Evolutionary conservation across 495 filamentous ascomycete genomes (phyloP).

Genomic region (Platismatia glauca): DNA sequence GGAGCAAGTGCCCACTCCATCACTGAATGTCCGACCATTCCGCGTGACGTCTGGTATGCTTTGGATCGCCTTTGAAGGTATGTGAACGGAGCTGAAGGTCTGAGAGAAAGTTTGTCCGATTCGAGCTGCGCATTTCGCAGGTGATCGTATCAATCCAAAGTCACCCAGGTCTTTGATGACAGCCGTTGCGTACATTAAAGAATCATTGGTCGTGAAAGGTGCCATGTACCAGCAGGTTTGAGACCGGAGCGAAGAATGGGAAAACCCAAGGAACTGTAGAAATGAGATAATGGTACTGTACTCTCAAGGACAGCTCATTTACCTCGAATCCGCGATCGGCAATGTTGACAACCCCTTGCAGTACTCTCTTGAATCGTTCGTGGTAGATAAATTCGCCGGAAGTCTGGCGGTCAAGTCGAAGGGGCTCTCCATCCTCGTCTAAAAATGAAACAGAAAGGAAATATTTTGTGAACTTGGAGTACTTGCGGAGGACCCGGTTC

Average conservation of each 20-base stretch:
- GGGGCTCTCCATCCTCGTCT: slow-evolving; percentile 60
- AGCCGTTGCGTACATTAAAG: slow-evolving; percentile 33
- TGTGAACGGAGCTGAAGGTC: slow-evolving; percentile 46
- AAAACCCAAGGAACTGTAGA: slow-evolving; percentile 62
- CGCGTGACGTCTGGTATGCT: slow-evolving; percentile 37
- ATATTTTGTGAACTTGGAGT: slow-evolving; percentile 49
- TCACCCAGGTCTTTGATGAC: slow-evolving; percentile 58
- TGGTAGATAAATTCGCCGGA: slow-evolving; percentile 46
- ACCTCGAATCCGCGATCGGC: slow-evolving; percentile 49
- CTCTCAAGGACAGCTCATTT: not conserved
- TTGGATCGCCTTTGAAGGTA: slow-evolving; percentile 31
- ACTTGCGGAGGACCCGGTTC: slow-evolving; percentile 69
- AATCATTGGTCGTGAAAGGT: slow-evolving; percentile 46
- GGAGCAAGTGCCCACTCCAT: slow-evolving; percentile 71
- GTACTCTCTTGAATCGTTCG: slow-evolving; percentile 47
- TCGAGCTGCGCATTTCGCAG: slow-evolving; percentile 68
- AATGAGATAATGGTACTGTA: not conserved
- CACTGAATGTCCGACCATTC: slow-evolving; percentile 55
- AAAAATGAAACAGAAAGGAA: slow-evolving; percentile 64
- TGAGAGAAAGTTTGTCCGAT: slow-evolving; percentile 82
- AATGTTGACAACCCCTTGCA: slow-evolving; percentile 49
- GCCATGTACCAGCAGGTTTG: slow-evolving; percentile 64
- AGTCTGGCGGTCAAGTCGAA: slow-evolving; percentile 48
- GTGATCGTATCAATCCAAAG: slow-evolving; percentile 53
- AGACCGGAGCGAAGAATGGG: slow-evolving; percentile 63